These are phyloP conservation scores for Phytophthora syringae DNA, from an alignment of 352 stramenopile genomes.

Conservation along the genomic window DNA sequence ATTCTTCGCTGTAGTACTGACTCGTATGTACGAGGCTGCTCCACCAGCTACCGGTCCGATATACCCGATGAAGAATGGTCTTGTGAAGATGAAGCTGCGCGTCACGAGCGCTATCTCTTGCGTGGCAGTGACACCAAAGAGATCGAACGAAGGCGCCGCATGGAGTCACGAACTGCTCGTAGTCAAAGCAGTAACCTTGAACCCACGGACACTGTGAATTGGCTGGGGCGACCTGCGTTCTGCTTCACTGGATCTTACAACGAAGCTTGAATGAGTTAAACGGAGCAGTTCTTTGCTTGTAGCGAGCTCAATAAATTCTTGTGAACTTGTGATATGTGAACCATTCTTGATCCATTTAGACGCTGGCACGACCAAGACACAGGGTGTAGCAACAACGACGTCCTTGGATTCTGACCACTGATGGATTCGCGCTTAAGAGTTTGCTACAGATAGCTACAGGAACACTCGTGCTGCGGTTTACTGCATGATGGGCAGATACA, in stretches of 20 bases:
- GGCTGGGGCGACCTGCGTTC: slow-evolving; percentile 19
- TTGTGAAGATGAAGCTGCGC: slow-evolving; percentile 11
- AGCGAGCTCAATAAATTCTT: slow-evolving; percentile 4
- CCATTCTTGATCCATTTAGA: background rate
- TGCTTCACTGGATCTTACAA: slow-evolving; percentile 8
- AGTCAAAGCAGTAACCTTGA: slow-evolving; percentile 13
- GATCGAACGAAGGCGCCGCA: background rate
- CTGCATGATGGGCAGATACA: slow-evolving; percentile 81
- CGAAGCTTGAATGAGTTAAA: background rate
- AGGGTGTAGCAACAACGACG: background rate
- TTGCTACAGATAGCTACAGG: slow-evolving; percentile 7
- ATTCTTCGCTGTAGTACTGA: slow-evolving; percentile 19
- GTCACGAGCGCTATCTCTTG: slow-evolving; percentile 10
- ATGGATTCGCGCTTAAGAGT: slow-evolving; percentile 22
- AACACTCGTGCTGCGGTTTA: slow-evolving; percentile 29
- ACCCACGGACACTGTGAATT: slow-evolving; percentile 14
- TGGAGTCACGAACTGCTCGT: slow-evolving; percentile 14
- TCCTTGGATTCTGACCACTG: too few relatives aligned
- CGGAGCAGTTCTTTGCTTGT: background rate
- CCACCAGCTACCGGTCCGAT: slow-evolving; percentile 30
- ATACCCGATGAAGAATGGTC: slow-evolving; percentile 38
- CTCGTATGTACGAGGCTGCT: slow-evolving; percentile 24
- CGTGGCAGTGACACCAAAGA: background rate
- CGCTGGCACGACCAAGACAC: background rate
- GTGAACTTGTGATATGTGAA: slow-evolving; percentile 6